Percentiles rank a stretch among this genome's conserved stretches.
These are phyloP conservation scores for Iris pallida DNA, from an alignment of 116 monocot genomes.

Conservation along the genomic window DNA sequence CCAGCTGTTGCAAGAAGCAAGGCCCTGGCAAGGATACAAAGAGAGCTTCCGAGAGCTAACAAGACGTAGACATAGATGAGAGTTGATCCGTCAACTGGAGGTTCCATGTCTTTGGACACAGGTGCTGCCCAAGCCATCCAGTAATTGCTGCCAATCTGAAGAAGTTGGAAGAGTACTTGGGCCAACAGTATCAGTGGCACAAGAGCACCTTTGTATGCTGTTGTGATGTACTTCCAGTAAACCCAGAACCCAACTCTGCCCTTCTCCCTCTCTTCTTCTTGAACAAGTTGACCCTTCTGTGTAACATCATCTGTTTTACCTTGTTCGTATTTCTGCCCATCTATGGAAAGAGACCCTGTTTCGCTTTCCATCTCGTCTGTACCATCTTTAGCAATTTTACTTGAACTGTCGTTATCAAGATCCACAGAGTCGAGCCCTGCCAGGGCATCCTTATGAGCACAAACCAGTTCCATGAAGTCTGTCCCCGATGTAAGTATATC, in stretches of 20 bases:
- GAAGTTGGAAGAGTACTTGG: slow-evolving; percentile 48
- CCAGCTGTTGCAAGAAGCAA: slow-evolving; percentile 41
- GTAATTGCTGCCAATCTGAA: slow-evolving; percentile 70
- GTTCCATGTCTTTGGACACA: slow-evolving; percentile 30
- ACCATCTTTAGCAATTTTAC: not conserved
- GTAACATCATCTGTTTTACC: slow-evolving; percentile 23
- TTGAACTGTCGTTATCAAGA: slow-evolving; percentile 10
- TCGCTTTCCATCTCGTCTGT: slow-evolving; percentile 5
- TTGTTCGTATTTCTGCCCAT: not conserved
- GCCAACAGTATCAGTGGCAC: slow-evolving; percentile 53
- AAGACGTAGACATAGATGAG: slow-evolving; percentile 54
- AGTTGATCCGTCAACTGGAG: slow-evolving; percentile 34
- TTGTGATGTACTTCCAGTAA: slow-evolving; percentile 66
- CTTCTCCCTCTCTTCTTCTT: slow-evolving; percentile 84
- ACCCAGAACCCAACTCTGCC: slow-evolving; percentile 63
- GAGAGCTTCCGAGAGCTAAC: slow-evolving; percentile 47
- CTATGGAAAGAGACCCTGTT: not conserved
- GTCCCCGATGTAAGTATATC: slow-evolving; percentile 53
- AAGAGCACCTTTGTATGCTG: slow-evolving; percentile 55
- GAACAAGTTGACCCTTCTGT: slow-evolving; percentile 55
- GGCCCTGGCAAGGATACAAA: slow-evolving; percentile 41
- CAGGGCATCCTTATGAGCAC: slow-evolving; percentile 52
- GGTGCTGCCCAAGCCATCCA: slow-evolving; percentile 81
- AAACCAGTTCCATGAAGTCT: slow-evolving; percentile 60
- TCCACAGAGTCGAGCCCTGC: slow-evolving; percentile 39